Base-by-base conservation (phyloP, 768 basidiomycete species). In the Kwoniella europaea region DNA sequence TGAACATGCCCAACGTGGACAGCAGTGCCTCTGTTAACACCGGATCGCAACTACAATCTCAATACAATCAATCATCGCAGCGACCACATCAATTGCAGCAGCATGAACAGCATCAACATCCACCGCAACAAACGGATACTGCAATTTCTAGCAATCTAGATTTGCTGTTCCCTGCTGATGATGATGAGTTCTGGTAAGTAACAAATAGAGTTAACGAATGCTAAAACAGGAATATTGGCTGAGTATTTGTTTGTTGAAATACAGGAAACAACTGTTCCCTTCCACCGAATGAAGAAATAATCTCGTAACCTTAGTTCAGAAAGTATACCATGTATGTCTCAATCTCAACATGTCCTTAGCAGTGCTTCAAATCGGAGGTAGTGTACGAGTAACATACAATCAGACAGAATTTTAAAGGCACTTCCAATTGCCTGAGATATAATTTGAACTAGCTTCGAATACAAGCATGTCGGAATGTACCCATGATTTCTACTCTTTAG, bases 141-240 rank as follows among this genome's bases (percentile, higher is more conserved):
- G 43, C 22, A 44, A 12, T 20, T 44, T 22, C 20, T 27, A 59
- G 22, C 50, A 7, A 43, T 18, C 16, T 46, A 18, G 67, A 61
- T 15, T 42, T 60, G 44, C 57, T 68, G 13, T 68, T 68, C 46
- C 67, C 67, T 15, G 44, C 58, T 29, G 67, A 35, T 10, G 67
- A 68, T 60, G 67, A 68, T 41, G 57, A 68, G 24, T 68, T 68
- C 29, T 68, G 67, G 67, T 68, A 18, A 46, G 59, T 68, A 12
- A 4, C 29, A 9, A 12, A 35, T 27, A 10, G 7, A 24, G 41
- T 27, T 7, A 15, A 12, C 44, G 12, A 16, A 24, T 27, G 13
- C 27, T 24, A 10, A 7, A 27, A 9, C 15, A 4, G 9, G 16
- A 13, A 15, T 15, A 24, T 35, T 24, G 15, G 57, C 57, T 58